phyloP scores from a whole-genome alignment of 2,329 filamentous ascomycete genomes.

The Xylaria sp. region DNA sequence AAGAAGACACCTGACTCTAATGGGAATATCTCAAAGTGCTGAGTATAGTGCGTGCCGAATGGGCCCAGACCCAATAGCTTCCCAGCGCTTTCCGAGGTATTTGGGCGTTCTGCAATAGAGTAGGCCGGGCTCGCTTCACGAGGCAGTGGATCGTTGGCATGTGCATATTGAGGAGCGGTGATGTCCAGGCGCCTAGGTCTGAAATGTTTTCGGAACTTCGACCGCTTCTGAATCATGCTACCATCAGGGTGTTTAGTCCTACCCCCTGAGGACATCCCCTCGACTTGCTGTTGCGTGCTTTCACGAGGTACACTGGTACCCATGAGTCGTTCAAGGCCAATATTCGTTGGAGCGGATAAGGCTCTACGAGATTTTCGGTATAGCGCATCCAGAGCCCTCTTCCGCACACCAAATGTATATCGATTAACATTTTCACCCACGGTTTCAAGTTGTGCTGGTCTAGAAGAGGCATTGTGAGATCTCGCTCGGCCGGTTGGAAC shows the following conservation, averaged over 20 bases:
- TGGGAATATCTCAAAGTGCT: slow-evolving; percentile 65
- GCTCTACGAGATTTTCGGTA: slow-evolving; percentile 48
- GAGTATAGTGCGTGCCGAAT: slow-evolving; percentile 63
- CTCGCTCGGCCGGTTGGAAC: slow-evolving; percentile 11
- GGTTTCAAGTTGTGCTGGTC: slow-evolving; percentile 61
- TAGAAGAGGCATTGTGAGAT: slow-evolving; percentile 25
- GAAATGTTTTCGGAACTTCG: slow-evolving; percentile 45
- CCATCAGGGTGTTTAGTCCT: not conserved
- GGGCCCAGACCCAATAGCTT: slow-evolving; percentile 60
- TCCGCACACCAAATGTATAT: slow-evolving; percentile 52
- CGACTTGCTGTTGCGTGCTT: not conserved
- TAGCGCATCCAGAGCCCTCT: slow-evolving; percentile 57
- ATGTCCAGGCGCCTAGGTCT: slow-evolving; percentile 51
- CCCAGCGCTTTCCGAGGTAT: slow-evolving; percentile 25
- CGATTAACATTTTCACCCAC: slow-evolving; percentile 41
- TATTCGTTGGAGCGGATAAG: slow-evolving; percentile 28
- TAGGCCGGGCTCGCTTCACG: slow-evolving; percentile 25
- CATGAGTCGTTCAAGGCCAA: slow-evolving; percentile 43
- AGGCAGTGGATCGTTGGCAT: slow-evolving; percentile 56
- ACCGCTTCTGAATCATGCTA: slow-evolving; percentile 7
- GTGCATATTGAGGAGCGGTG: slow-evolving; percentile 54
- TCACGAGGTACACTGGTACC: slow-evolving; percentile 25
- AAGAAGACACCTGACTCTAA: slow-evolving; percentile 60
- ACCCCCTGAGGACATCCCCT: slow-evolving; percentile 5
- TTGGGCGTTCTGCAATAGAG: slow-evolving; percentile 24